Evolutionary conservation across 2,329 filamentous ascomycete species (phyloP).

Genomic region (Huntiella decipiens): DNA sequence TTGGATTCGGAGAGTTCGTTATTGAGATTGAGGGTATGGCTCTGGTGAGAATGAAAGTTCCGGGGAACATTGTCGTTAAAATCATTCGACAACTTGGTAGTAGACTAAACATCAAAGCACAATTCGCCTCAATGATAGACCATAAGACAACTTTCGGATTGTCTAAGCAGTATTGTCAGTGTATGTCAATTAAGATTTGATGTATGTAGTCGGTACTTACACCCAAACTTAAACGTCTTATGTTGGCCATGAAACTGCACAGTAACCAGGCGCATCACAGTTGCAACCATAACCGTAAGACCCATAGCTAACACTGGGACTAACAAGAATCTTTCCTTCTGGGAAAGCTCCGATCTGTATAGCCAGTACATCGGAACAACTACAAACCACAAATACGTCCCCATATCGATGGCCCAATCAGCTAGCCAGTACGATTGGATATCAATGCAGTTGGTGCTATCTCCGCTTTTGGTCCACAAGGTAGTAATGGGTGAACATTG

Average conservation of each 20-base stretch:
- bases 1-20: background rate
- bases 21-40: background rate
- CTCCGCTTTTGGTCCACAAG: background rate
- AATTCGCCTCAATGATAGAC: constrained; percentile 1
- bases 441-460: background rate
- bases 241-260: background rate
- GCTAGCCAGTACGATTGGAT: background rate
- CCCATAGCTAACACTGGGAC: background rate
- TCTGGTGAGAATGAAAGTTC: constrained; percentile 1
- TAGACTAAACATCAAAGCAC: background rate
- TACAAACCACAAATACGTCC: background rate
- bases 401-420: background rate
- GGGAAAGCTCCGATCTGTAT: background rate
- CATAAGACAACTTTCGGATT: background rate
- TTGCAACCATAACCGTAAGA: background rate
- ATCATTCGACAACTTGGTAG: background rate
- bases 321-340: background rate
- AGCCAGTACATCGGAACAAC: background rate
- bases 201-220: background rate
- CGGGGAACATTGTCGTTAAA: background rate
- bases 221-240: background rate
- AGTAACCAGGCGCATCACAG: background rate
- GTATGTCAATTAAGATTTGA: background rate
- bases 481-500: background rate
- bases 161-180: background rate